Base-by-base conservation (phyloP, 148 eudicot genomes). In the Vaccinium macrocarpon region DNA sequence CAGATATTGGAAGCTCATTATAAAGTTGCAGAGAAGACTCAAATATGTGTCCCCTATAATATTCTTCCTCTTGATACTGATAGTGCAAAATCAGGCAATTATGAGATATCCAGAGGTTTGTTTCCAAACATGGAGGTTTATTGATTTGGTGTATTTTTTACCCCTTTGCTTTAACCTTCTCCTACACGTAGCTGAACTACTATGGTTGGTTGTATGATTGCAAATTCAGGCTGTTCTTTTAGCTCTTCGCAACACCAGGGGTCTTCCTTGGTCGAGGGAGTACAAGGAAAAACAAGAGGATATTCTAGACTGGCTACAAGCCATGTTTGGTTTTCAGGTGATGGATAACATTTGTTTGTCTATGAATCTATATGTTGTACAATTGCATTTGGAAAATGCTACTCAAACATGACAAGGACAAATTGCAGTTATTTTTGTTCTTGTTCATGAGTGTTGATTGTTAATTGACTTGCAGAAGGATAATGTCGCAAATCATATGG, bases 31-130 rank as follows among this genome's bases (percentile, higher is more conserved):
- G 98, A 95, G 84, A 97, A 97, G 91, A 95, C 98, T 56, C 93
- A 94, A 86, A 97, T 93, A 38, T 95, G 91, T 84, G 90, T 90
- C 52, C 99, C 98, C 4, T 97, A 97, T 83, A 97, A 97, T 80
- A 95, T 95, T 86, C 97, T 97, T 70, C 99, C 98, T 79, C 98
- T 97, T 57, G 99, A 95, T 88, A 98, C 98, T n/a, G 98, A 95
- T 80, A 95, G 98, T 91, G 97, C 93, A 80, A 80, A 93, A 95
- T 91, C 99, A 95, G 89, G 98, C 99, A 66, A 94, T 97, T 81
- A 97, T 97, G 99, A 94, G 91, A 90, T 95, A 89, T 85, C 99
- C 98, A 13, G 99, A 97, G 99, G 99, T 97, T 59, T 10, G 78
- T 83, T 78, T 71, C 35, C 23, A 25, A 68, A 18, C 49, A 72